Percentiles rank a stretch among this genome's conserved stretches.
These are phyloP conservation scores for Claviceps sp. DNA, from an alignment of 2,329 filamentous ascomycete genomes.

Conservation along the genomic window DNA sequence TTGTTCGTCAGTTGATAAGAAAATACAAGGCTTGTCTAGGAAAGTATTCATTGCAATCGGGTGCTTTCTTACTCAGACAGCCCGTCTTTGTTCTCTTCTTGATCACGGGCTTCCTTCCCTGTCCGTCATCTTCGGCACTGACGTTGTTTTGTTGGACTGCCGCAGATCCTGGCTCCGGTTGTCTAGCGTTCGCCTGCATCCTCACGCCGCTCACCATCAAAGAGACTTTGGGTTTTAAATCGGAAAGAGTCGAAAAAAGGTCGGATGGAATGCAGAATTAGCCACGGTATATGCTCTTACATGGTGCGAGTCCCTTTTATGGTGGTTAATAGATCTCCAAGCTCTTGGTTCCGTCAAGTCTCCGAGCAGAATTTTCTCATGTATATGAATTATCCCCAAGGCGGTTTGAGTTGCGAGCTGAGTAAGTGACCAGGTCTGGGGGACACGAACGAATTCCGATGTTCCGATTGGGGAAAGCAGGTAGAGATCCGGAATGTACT, in stretches of 20 bases:
- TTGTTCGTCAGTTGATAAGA: constrained; percentile 9
- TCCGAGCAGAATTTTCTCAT: not conserved
- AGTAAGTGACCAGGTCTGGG: not conserved
- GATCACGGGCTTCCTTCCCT: constrained; percentile 31
- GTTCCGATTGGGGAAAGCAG: not conserved
- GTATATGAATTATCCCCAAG: not conserved
- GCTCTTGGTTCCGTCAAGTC: not conserved
- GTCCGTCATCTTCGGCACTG: constrained; percentile 27
- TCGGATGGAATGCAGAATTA: not conserved
- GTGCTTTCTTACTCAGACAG: constrained; percentile 57
- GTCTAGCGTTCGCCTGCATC: constrained; percentile 5
- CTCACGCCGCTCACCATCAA: constrained; percentile 2
- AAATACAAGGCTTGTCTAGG: not conserved
- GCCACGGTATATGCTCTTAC: constrained; percentile 5
- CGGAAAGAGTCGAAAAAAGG: not conserved
- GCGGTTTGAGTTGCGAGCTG: not conserved
- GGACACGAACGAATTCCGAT: not conserved
- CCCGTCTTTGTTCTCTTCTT: constrained; percentile 81
- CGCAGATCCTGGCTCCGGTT: constrained; percentile 14
- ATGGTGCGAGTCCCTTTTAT: constrained; percentile 5
- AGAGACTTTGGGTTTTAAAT: not conserved
- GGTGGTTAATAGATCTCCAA: not conserved
- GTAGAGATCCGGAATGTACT: not conserved
- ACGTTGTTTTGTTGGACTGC: constrained; percentile 19
- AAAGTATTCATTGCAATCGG: not conserved